phyloP scores from a whole-genome alignment of 2,329 filamentous ascomycete species.

The Teratosphaeria epicoccoides region DNA sequence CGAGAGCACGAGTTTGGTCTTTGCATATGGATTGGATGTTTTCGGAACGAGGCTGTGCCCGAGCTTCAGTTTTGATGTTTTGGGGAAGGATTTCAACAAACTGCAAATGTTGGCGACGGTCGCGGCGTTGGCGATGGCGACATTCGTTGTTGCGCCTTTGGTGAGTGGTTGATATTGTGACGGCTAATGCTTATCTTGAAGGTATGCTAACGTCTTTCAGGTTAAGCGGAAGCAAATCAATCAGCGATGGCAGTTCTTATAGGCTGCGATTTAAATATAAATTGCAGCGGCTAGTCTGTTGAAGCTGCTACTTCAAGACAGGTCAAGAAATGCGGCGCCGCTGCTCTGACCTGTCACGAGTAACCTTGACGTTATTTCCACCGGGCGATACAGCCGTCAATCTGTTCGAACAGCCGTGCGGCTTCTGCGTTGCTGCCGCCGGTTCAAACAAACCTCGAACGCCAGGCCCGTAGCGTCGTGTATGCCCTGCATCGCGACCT shows the following conservation, averaged over 20 bases:
- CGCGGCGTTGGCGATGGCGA: constrained; percentile 64
- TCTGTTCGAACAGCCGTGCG: too few relatives aligned
- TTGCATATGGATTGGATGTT: constrained; percentile 79
- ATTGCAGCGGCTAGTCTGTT: not conserved
- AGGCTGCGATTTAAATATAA: not conserved
- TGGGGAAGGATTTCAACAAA: constrained; percentile 92
- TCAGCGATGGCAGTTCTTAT: constrained; percentile 45
- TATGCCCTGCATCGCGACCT: too few relatives aligned
- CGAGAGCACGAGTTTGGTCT: constrained; percentile 83
- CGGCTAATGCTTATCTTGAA: too few relatives aligned
- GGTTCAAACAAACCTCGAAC: too few relatives aligned
- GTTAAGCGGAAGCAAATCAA: constrained; percentile 57
- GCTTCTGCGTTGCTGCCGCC: too few relatives aligned
- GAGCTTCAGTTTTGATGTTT: constrained; percentile 79
- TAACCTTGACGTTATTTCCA: too few relatives aligned
- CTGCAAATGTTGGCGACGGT: constrained; percentile 75
- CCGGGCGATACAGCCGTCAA: too few relatives aligned
- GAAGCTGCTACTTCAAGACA: not conserved
- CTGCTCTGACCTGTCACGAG: too few relatives aligned
- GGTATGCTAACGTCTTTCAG: constrained; percentile 24
- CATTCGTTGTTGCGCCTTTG: constrained; percentile 70
- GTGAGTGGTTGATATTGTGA: constrained; percentile 49
- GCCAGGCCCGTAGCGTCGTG: too few relatives aligned
- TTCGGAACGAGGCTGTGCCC: constrained; percentile 82
- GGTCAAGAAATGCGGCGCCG: not conserved